Evolutionary conservation across 1,139 yeast species (phyloP).

Genomic region (Diutina sp.): DNA sequence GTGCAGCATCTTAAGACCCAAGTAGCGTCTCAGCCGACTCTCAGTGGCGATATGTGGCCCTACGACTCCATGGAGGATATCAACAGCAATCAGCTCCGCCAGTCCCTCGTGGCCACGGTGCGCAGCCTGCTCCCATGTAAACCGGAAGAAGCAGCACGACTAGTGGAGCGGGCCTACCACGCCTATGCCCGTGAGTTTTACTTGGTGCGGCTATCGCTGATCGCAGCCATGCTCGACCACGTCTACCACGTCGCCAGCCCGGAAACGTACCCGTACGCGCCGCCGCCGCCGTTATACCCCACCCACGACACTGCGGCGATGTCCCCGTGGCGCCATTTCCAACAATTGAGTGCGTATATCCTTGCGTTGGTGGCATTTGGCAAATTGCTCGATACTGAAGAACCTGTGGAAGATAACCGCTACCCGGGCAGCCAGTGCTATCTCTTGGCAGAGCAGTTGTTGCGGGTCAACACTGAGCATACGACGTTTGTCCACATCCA

Average conservation of each 20-base stretch:
- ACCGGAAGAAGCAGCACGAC: conserved; percentile 12
- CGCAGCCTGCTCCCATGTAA: conserved; percentile 15
- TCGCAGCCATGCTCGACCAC: conserved; percentile 5
- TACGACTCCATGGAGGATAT: neutral
- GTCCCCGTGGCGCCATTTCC: neutral
- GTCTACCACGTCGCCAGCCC: neutral
- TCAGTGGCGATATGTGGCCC: neutral
- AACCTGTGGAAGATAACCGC: conserved; percentile 3
- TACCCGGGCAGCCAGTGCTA: conserved; percentile 26
- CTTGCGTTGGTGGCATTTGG: conserved; percentile 25
- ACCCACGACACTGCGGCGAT: neutral
- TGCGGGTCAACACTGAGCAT: conserved; percentile 27
- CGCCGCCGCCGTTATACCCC: conserved; percentile 3
- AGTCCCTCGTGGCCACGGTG: neutral
- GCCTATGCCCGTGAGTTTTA: conserved; percentile 30
- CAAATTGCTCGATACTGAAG: conserved; percentile 15
- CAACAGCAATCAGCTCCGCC: neutral
- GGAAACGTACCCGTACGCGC: no score
- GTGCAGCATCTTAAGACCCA: conserved; percentile 21
- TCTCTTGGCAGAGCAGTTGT: conserved; percentile 25
- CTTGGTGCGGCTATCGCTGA: conserved; percentile 19
- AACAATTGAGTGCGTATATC: conserved; percentile 11
- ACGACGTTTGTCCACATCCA: conserved; percentile 28
- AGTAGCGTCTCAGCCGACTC: conserved; percentile 4
- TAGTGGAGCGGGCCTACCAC: conserved; percentile 18